Conservation (phyloP, 2,329 filamentous ascomycete species). For the Pseudogymnoascus sp. region DNA sequence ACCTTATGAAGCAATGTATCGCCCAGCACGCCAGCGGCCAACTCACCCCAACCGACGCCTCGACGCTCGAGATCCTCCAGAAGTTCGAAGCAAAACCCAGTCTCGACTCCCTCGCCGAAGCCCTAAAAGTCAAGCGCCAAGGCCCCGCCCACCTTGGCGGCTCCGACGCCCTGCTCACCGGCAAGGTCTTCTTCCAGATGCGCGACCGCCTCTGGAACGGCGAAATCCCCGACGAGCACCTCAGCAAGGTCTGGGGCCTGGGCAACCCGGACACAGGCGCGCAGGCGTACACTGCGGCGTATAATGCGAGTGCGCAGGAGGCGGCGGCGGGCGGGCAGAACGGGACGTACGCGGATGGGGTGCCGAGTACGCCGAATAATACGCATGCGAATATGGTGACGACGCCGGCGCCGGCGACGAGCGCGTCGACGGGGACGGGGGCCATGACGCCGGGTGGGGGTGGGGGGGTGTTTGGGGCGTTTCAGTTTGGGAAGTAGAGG, state of each 20-base stretch:
- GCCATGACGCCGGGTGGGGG: slow-evolving; percentile 79
- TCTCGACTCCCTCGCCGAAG: slow-evolving; percentile 87
- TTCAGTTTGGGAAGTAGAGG: no score
- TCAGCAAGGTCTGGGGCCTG: slow-evolving; percentile 88
- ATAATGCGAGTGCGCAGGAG: slow-evolving; percentile 33
- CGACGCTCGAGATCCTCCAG: slow-evolving; percentile 64
- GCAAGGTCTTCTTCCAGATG: slow-evolving; percentile 91
- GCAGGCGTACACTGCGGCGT: slow-evolving; percentile 28
- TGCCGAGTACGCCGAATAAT: slow-evolving; percentile 62
- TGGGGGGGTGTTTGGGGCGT: no score
- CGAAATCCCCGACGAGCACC: slow-evolving; percentile 69
- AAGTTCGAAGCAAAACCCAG: slow-evolving; percentile 86
- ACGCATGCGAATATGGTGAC: slow-evolving; percentile 43
- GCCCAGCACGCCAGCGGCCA: slow-evolving; percentile 57
- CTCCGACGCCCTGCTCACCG: slow-evolving; percentile 86
- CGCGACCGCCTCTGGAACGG: slow-evolving; percentile 80
- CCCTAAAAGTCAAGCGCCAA: slow-evolving; percentile 80
- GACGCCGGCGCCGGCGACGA: slow-evolving; percentile 48
- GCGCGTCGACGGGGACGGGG: slow-evolving; percentile 45
- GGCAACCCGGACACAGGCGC: slow-evolving; percentile 56
- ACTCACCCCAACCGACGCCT: slow-evolving; percentile 52
- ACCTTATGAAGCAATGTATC: slow-evolving; percentile 84
- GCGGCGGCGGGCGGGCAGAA: slow-evolving; percentile 46
- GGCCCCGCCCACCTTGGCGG: slow-evolving; percentile 88
- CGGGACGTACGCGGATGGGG: slow-evolving; percentile 41